Evolutionary conservation across 352 stramenopile species (phyloP).

Genomic region (Globisporangium emineosum): DNA sequence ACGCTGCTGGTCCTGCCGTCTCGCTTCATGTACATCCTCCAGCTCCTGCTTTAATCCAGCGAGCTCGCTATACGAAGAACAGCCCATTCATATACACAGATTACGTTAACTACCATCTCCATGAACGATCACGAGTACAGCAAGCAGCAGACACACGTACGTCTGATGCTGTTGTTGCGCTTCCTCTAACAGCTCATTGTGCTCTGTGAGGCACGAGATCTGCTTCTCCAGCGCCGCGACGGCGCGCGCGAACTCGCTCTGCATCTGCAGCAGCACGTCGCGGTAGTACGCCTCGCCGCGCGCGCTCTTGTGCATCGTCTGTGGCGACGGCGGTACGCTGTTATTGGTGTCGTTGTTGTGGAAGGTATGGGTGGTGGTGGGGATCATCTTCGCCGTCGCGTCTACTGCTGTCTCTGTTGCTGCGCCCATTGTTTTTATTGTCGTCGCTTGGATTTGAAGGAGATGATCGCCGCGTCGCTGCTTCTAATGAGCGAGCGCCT

Average conservation of each 20-base stretch:
- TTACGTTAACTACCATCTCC: neutral
- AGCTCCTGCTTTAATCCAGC: slow-evolving; percentile 19
- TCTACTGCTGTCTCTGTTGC: slow-evolving; percentile 3
- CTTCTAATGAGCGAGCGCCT: slow-evolving; percentile 2
- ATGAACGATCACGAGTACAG: neutral
- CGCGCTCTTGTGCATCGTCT: slow-evolving; percentile 11
- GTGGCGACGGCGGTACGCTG: neutral
- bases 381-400: neutral
- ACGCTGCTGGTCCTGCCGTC: slow-evolving; percentile 13
- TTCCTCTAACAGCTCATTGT: slow-evolving; percentile 44
- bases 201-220: slow-evolving; percentile 34
- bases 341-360: neutral
- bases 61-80: slow-evolving; percentile 13
- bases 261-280: slow-evolving; percentile 50
- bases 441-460: neutral
- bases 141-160: slow-evolving; percentile 13
- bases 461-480: slow-evolving; percentile 7
- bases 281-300: slow-evolving; percentile 38
- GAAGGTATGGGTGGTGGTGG: neutral
- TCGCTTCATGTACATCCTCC: slow-evolving; percentile 13
- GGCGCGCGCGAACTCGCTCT: slow-evolving; percentile 54
- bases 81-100: neutral
- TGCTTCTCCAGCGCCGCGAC: slow-evolving; percentile 60
- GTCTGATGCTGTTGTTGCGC: slow-evolving; percentile 18
- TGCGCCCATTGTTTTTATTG: neutral